Percentiles rank a stretch among this genome's conserved stretches.
phyloP scores from a whole-genome alignment of 225 moss, liverwort and hornwort species.

The Physcomitrellopsis africana region DNA sequence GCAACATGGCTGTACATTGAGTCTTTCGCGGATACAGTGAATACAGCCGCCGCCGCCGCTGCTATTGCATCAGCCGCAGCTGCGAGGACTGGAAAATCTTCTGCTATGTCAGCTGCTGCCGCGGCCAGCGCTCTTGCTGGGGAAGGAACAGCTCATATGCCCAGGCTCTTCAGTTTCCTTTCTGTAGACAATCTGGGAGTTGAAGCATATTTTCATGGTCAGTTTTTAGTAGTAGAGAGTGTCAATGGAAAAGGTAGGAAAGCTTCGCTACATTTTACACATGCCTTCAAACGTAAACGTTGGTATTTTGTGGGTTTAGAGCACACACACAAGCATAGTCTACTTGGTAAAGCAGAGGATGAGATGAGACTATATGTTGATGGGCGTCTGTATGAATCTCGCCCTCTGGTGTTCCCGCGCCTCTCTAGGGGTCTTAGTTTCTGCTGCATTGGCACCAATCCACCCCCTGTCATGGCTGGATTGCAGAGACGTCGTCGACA shows the following conservation, averaged over 20 bases:
- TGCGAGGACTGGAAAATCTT: constrained; percentile 85
- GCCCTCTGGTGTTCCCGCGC: constrained; percentile 85
- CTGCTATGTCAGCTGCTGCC: constrained; percentile 94
- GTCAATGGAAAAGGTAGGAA: constrained; percentile 87
- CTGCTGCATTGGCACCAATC: constrained; percentile 96
- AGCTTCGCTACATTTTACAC: constrained; percentile 86
- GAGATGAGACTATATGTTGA: constrained; percentile 86
- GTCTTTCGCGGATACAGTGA: constrained; percentile 91
- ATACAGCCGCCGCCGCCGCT: constrained; percentile 88
- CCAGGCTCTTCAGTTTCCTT: constrained; percentile 92
- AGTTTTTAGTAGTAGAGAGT: constrained; percentile 91
- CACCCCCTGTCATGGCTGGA: constrained; percentile 93
- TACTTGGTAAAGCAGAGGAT: constrained; percentile 84
- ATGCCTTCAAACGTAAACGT: constrained; percentile 78
- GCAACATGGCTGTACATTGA: constrained; percentile 92
- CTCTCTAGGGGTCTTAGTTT: constrained; percentile 83
- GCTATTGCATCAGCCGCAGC: constrained; percentile 93
- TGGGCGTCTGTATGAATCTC: constrained; percentile 84
- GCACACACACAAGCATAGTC: constrained; percentile 84
- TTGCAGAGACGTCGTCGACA: constrained; percentile 87
- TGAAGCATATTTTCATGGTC: constrained; percentile 93
- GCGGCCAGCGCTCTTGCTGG: constrained; percentile 93
- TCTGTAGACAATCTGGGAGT: constrained; percentile 89
- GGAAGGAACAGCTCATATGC: constrained; percentile 97
- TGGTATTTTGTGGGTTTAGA: constrained; percentile 95